Evolutionary conservation across 768 basidiomycete genomes (phyloP).

Genomic region (Hygrophorus russula): DNA sequence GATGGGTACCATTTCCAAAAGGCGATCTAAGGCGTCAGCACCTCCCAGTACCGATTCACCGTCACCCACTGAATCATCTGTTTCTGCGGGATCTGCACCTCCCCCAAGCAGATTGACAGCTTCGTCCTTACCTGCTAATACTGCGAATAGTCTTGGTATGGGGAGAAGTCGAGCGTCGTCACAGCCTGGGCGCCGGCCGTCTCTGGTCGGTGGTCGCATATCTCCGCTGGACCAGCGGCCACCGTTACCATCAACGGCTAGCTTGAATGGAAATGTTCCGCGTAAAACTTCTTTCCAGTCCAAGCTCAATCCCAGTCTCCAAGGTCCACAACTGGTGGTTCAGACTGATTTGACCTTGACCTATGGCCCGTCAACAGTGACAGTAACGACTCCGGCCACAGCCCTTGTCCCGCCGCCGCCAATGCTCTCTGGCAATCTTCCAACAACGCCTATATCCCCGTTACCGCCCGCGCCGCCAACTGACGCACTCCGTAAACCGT

Average conservation of each 20-base stretch:
- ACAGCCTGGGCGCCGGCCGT: conserved; percentile 66
- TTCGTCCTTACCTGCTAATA: conserved; percentile 31
- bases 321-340: conserved; percentile 35
- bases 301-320: conserved; percentile 39
- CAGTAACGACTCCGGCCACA: conserved; percentile 15
- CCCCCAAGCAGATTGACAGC: conserved; percentile 22
- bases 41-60: conserved; percentile 44
- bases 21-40: conserved; percentile 55
- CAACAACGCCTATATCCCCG: conserved; percentile 68
- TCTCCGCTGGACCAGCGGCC: conserved; percentile 45
- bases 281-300: conserved; percentile 58
- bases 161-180: conserved; percentile 60
- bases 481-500: conserved; percentile 73
- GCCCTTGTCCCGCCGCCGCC: conserved; percentile 35
- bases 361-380: conserved; percentile 5
- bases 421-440: conserved; percentile 43
- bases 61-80: conserved; percentile 37
- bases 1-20: conserved; percentile 58
- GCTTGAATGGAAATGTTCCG: conserved; percentile 21
- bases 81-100: conserved; percentile 28
- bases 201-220: conserved; percentile 37
- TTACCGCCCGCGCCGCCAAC: conserved; percentile 62
- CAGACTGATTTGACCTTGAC: conserved; percentile 37
- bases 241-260: conserved; percentile 33
- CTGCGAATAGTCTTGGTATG: conserved; percentile 20